Percentiles rank a stretch among this genome's conserved stretches.
Evolutionary conservation across 176 grass and related monocot genomes (phyloP).

Genomic region (Aegilops speltoides): DNA sequence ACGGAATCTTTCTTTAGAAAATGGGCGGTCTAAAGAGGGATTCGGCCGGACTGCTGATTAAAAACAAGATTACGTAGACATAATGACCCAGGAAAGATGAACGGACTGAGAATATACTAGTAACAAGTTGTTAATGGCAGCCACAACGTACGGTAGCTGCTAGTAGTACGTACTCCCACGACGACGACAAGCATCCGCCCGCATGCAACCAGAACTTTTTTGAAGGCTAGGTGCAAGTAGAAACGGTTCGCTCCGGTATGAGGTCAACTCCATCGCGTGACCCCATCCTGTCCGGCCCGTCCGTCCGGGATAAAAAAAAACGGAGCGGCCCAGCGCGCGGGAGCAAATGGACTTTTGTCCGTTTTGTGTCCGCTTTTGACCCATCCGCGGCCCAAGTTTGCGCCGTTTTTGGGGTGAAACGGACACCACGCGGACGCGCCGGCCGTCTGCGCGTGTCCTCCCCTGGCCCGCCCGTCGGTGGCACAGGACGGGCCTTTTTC

Average conservation of each 20-base stretch:
- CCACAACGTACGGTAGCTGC: background rate
- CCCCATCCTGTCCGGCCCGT: too few species aligned
- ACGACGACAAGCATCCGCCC: background rate
- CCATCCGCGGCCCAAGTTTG: too few species aligned
- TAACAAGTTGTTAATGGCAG: conserved; percentile 7
- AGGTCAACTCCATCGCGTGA: too few species aligned
- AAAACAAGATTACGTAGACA: background rate
- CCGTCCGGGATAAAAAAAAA: too few species aligned
- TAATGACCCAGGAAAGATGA: background rate
- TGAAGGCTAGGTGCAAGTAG: background rate
- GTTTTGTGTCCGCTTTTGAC: too few species aligned
- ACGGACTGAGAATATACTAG: conserved; percentile 1
- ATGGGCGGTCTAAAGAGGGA: background rate
- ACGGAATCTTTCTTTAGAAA: conserved; percentile 5
- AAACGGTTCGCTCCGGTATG: background rate
- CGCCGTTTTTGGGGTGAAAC: too few species aligned
- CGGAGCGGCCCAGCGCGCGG: too few species aligned
- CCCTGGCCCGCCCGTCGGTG: too few species aligned
- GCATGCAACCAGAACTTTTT: background rate
- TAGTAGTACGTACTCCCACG: background rate
- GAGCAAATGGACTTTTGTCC: too few species aligned
- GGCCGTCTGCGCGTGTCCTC: too few species aligned
- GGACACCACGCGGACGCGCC: too few species aligned
- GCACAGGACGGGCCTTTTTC: too few species aligned
- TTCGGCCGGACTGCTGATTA: background rate